These are phyloP conservation scores for Anthracocystis setariae DNA, from an alignment of 1,284 basidiomycete genomes.

Conservation along the genomic window DNA sequence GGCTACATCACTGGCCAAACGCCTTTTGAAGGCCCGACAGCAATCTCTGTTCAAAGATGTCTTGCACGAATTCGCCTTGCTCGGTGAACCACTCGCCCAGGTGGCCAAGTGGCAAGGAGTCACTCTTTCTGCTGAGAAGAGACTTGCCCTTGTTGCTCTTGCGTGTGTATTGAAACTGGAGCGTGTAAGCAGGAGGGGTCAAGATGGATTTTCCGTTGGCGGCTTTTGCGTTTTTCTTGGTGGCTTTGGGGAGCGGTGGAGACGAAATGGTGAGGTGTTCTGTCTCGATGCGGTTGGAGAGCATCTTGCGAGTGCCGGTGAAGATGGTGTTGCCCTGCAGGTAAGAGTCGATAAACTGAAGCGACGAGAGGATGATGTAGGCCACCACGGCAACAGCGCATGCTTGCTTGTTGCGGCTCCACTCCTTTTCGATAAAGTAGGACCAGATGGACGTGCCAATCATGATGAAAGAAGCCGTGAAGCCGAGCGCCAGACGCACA, in stretches of 20 bases:
- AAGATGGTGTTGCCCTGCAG: conserved; percentile 59
- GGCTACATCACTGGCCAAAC: conserved; percentile 30
- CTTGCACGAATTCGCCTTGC: conserved; percentile 62
- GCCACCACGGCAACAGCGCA: conserved; percentile 50
- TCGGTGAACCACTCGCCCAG: conserved; percentile 67
- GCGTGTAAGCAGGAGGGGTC: conserved; percentile 57
- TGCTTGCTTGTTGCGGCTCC: conserved; percentile 57
- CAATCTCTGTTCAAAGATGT: conserved; percentile 56
- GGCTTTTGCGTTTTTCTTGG: conserved; percentile 18
- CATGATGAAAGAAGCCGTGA: conserved; percentile 57
- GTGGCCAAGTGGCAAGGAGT: conserved; percentile 54
- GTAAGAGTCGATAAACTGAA: conserved; percentile 51
- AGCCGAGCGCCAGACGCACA: conserved; percentile 52
- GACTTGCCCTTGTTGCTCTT: conserved; percentile 49
- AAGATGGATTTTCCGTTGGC: conserved; percentile 42
- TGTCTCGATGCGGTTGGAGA: conserved; percentile 50
- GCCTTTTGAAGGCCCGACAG: conserved; percentile 52
- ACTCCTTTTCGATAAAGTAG: conserved; percentile 63
- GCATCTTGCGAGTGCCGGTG: conserved; percentile 52
- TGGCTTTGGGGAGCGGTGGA: conserved; percentile 46
- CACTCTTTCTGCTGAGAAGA: conserved; percentile 36
- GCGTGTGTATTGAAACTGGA: conserved; percentile 53
- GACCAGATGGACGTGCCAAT: conserved; percentile 58
- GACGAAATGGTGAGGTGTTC: conserved; percentile 56
- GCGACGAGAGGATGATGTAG: conserved; percentile 43